phyloP scores from a whole-genome alignment of 2,329 filamentous ascomycete genomes.

The Cladosporium sp. region DNA sequence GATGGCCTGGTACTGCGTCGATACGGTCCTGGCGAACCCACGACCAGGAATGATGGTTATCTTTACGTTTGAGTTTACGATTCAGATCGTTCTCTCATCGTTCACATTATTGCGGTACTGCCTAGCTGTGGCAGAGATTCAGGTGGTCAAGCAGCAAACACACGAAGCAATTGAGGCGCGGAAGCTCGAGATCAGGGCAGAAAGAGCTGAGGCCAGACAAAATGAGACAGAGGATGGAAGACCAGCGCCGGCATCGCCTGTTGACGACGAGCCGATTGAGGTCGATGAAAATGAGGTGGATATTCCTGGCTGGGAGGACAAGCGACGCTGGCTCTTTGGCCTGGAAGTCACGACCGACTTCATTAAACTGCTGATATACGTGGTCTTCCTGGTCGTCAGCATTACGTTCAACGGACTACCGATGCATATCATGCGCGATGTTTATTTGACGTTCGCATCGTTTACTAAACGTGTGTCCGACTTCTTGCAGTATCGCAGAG shows the following conservation, averaged over 20 bases:
- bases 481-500: conserved; percentile 85
- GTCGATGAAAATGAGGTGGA: conserved; percentile 94
- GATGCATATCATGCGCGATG: conserved; percentile 93
- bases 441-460: conserved; percentile 90
- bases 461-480: conserved; percentile 89
- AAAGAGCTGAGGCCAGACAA: conserved; percentile 42
- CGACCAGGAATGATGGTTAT: conserved; percentile 99
- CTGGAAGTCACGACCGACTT: conserved; percentile 82
- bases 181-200: conserved; percentile 63
- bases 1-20: conserved; percentile 79
- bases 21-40: conserved; percentile 81
- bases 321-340: conserved; percentile 88
- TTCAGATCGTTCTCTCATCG: conserved; percentile 76
- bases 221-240: conserved; percentile 41
- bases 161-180: conserved; percentile 67
- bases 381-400: conserved; percentile 90
- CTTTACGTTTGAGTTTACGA: conserved; percentile 97
- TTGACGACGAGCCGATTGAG: conserved; percentile 59
- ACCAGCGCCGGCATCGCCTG: conserved; percentile 50
- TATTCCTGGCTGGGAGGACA: conserved; percentile 93
- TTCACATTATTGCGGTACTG: conserved; percentile 79
- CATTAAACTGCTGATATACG: conserved; percentile 84
- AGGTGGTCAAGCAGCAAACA: conserved; percentile 74
- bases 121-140: conserved; percentile 75
- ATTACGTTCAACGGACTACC: conserved; percentile 92